Conservation (phyloP, 2,329 filamentous ascomycete species). For the Chrysosporium queenslandicum region DNA sequence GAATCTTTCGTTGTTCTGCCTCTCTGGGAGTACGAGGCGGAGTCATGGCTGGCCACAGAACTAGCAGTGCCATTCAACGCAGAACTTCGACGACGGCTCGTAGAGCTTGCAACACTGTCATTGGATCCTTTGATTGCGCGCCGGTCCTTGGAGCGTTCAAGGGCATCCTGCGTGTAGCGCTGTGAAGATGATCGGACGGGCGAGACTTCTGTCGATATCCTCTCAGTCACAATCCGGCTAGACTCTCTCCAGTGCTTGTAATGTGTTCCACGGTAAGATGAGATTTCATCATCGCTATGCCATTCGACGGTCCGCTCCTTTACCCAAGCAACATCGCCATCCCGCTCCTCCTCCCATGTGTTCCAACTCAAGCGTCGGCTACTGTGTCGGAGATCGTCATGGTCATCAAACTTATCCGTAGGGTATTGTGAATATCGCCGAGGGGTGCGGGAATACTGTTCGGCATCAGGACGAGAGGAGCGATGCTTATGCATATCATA, state of each 20-base stretch:
- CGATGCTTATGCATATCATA: neutral
- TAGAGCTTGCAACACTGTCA: neutral
- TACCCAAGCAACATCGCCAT: neutral
- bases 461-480: neutral
- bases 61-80: neutral
- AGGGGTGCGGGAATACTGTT: neutral
- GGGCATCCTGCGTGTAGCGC: neutral
- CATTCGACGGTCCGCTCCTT: constrained; percentile 12
- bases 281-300: constrained; percentile 18
- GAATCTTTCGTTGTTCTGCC: neutral
- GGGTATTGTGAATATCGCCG: neutral
- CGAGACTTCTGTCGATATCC: constrained; percentile 3
- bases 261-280: constrained; percentile 11
- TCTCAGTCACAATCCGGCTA: constrained; percentile 7
- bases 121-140: neutral
- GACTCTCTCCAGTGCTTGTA: constrained; percentile 9
- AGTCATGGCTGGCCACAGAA: neutral
- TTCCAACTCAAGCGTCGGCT: constrained; percentile 12
- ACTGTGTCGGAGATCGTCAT: neutral
- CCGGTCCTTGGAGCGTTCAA: neutral
- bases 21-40: neutral
- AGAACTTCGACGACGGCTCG: constrained; percentile 1
- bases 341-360: constrained; percentile 12
- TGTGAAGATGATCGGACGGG: constrained; percentile 1
- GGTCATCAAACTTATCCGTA: neutral